phyloP scores from a whole-genome alignment of 208 protist species.

The Trypanosoma boissoni region DNA sequence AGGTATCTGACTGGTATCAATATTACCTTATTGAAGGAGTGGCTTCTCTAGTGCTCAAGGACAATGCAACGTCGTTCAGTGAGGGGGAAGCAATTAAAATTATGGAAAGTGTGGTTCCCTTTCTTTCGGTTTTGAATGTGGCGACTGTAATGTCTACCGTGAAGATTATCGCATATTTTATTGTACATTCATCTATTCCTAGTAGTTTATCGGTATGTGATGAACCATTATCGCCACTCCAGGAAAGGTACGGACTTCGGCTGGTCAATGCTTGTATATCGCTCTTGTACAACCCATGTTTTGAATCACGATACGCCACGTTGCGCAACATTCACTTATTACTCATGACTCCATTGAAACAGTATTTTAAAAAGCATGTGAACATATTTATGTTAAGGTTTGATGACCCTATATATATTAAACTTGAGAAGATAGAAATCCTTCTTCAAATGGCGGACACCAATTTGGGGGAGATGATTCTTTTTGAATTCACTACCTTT shows the following conservation, averaged over 20 bases:
- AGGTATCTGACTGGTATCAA: constrained; percentile 97
- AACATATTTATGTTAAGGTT: constrained; percentile 98
- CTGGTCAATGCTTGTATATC: constrained; percentile 90
- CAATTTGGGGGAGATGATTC: constrained; percentile 82
- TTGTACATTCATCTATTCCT: constrained; percentile 35
- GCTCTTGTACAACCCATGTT: constrained; percentile 64
- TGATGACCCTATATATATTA: constrained; percentile 99
- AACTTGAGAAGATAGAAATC: constrained; percentile 98
- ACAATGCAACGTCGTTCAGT: not conserved
- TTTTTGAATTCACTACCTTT: constrained; percentile 95
- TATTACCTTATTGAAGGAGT: constrained; percentile 96
- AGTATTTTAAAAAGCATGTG: constrained; percentile 71
- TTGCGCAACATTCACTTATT: constrained; percentile 98
- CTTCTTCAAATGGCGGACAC: constrained; percentile 93
- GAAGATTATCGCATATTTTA: constrained; percentile 78
- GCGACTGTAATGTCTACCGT: constrained; percentile 95
- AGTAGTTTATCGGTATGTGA: constrained; percentile 1
- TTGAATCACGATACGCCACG: constrained; percentile 97
- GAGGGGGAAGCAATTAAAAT: constrained; percentile 15
- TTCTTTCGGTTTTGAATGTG: constrained; percentile 94
- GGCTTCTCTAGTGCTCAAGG: constrained; percentile 34
- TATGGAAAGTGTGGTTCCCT: constrained; percentile 80
- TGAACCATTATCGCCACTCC: constrained; percentile 19
- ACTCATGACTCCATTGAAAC: constrained; percentile 79
- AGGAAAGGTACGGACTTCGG: constrained; percentile 56